These are phyloP conservation scores for Penicillium turbatum DNA, from an alignment of 495 filamentous ascomycete genomes.

Conservation along the genomic window DNA sequence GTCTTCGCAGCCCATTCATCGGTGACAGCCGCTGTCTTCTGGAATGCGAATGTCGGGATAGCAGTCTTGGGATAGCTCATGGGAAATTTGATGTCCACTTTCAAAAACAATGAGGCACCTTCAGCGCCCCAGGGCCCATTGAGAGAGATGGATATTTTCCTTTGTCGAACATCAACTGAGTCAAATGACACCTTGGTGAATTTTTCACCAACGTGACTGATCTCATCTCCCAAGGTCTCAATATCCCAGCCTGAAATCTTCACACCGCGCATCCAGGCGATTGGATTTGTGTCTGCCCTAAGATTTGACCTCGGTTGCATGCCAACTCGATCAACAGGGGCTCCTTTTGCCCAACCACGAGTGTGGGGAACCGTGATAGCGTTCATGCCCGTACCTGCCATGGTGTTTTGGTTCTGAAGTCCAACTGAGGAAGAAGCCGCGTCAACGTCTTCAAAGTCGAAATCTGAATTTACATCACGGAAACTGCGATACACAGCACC, in stretches of 20 bases:
- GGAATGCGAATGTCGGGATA: slow-evolving; percentile 62
- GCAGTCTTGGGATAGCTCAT: slow-evolving; percentile 65
- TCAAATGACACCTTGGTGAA: slow-evolving; percentile 85
- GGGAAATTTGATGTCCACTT: slow-evolving; percentile 77
- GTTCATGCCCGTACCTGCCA: slow-evolving; percentile 44
- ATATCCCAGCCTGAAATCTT: slow-evolving; percentile 76
- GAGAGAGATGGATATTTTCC: slow-evolving; percentile 69
- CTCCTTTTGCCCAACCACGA: slow-evolving; percentile 40
- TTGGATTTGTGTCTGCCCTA: slow-evolving; percentile 64
- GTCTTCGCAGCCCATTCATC: slow-evolving; percentile 62
- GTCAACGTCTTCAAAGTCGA: slow-evolving; percentile 35
- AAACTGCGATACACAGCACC: slow-evolving; percentile 86
- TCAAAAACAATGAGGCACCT: slow-evolving; percentile 67
- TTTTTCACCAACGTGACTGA: slow-evolving; percentile 74
- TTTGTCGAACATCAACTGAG: slow-evolving; percentile 71
- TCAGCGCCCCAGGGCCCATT: slow-evolving; percentile 82
- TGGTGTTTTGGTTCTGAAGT: slow-evolving; percentile 23
- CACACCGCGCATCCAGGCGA: slow-evolving; percentile 91
- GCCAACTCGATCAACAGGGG: slow-evolving; percentile 51
- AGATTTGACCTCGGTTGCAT: slow-evolving; percentile 59
- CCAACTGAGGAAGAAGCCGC: slow-evolving; percentile 29
- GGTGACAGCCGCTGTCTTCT: slow-evolving; percentile 74
- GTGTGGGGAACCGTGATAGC: slow-evolving; percentile 46
- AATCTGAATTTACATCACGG: slow-evolving; percentile 50
- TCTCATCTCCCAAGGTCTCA: slow-evolving; percentile 82